Conservation (phyloP, 1,139 yeast species). For the Nakaseomyces uthaithaninus region DNA sequence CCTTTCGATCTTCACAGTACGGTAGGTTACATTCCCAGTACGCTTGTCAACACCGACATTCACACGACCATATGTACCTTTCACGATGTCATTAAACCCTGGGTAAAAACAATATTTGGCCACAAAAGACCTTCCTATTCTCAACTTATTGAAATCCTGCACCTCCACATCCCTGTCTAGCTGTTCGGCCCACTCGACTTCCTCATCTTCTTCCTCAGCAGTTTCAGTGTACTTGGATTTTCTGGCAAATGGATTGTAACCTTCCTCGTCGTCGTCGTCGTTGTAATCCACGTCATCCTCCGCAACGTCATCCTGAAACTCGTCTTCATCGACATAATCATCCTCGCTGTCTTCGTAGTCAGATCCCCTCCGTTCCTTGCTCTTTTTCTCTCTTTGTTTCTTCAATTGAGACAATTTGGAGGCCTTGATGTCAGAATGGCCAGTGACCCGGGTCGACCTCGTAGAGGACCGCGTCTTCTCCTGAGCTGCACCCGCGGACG, state of each 20-base stretch:
- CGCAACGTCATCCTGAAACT: conserved; percentile 24
- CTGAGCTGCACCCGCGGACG: conserved; percentile 31
- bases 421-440: conserved; percentile 37
- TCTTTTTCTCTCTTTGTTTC: conserved; percentile 70
- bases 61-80: conserved; percentile 73
- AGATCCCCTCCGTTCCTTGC: conserved; percentile 32
- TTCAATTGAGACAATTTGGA: conserved; percentile 74
- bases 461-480: conserved; percentile 31
- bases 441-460: conserved; percentile 29
- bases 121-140: conserved; percentile 70
- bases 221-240: conserved; percentile 25
- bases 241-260: conserved; percentile 33
- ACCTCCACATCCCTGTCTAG: conserved; percentile 38
- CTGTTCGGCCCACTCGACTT: conserved; percentile 39
- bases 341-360: conserved; percentile 35
- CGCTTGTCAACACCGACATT: conserved; percentile 66
- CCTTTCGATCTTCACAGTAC: conserved; percentile 75
- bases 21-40: conserved; percentile 58
- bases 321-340: conserved; percentile 33
- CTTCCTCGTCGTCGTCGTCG: conserved; percentile 38
- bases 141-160: conserved; percentile 58
- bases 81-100: conserved; percentile 59
- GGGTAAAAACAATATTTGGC: conserved; percentile 75
- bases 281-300: conserved; percentile 35
- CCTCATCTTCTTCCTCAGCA: conserved; percentile 33